Percentiles rank a stretch among this genome's conserved stretches.
Evolutionary conservation across 2,329 filamentous ascomycete species (phyloP).

Genomic region (Ilyonectria sp.): DNA sequence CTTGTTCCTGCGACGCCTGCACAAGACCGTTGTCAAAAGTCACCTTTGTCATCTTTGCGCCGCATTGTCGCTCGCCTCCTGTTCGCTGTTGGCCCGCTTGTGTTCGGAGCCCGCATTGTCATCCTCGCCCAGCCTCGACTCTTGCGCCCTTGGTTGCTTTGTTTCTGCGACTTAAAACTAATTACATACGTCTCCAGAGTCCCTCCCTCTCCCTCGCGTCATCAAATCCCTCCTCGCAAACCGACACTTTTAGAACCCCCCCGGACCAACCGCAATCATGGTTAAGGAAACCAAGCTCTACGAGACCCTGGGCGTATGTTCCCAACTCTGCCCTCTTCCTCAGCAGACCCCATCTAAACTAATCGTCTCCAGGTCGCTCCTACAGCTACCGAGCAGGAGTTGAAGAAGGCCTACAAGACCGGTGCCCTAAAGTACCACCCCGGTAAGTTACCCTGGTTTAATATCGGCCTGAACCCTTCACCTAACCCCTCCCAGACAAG

Average conservation of each 20-base stretch:
- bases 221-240: slow-evolving; percentile 24
- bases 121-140: slow-evolving; percentile 6
- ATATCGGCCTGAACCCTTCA: neutral
- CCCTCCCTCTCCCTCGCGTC: slow-evolving; percentile 24
- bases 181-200: slow-evolving; percentile 36
- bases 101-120: slow-evolving; percentile 7
- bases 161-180: slow-evolving; percentile 37
- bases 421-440: slow-evolving; percentile 88
- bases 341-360: slow-evolving; percentile 36
- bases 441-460: slow-evolving; percentile 66
- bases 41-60: slow-evolving; percentile 4
- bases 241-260: slow-evolving; percentile 19
- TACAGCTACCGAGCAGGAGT: slow-evolving; percentile 84
- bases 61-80: slow-evolving; percentile 9
- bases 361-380: slow-evolving; percentile 75
- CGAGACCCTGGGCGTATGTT: slow-evolving; percentile 81
- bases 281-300: slow-evolving; percentile 86
- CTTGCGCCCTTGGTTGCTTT: slow-evolving; percentile 3
- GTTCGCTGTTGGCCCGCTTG: slow-evolving; percentile 1
- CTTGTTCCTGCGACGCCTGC: neutral
- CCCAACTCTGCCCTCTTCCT: neutral
- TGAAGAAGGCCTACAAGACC: slow-evolving; percentile 93
- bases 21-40: neutral
- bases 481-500: slow-evolving; percentile 77
- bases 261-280: slow-evolving; percentile 67